These are phyloP conservation scores for Metschnikowia colocasiae DNA, from an alignment of 805 yeast genomes.

Conservation along the genomic window DNA sequence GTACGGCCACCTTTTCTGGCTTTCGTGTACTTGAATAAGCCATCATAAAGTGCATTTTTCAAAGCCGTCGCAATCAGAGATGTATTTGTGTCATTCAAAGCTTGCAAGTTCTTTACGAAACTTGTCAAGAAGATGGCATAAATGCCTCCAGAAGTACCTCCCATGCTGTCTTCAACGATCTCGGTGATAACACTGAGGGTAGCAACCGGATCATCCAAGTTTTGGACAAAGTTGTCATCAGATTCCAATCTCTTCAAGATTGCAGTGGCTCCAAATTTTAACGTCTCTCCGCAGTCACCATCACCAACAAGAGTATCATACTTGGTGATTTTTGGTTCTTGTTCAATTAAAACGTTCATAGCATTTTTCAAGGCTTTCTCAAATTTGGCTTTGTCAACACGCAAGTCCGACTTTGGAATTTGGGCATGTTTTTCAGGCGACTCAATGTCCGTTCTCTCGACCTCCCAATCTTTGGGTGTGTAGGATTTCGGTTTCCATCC, in stretches of 20 bases:
- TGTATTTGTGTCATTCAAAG: conserved; percentile 30
- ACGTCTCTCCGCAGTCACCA: conserved; percentile 95
- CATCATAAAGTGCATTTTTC: conserved; percentile 55
- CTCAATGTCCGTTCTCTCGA: conserved; percentile 22
- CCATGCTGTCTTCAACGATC: conserved; percentile 86
- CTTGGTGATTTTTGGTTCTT: conserved; percentile 77
- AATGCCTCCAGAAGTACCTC: conserved; percentile 94
- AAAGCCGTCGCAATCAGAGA: conserved; percentile 47
- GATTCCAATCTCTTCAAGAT: conserved; percentile 51
- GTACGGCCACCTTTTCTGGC: conserved; percentile 91
- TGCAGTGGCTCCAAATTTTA: conserved; percentile 77
- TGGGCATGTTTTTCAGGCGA: conserved; percentile 24
- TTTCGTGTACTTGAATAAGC: conserved; percentile 78
- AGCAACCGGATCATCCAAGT: conserved; percentile 47
- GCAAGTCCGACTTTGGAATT: conserved; percentile 26
- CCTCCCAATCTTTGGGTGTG: conserved; percentile 29
- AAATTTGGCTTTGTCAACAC: conserved; percentile 42
- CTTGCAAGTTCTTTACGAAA: conserved; percentile 49
- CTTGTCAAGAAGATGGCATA: conserved; percentile 84
- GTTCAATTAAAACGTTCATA: conserved; percentile 26
- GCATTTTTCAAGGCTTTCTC: conserved; percentile 47
- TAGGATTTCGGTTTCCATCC: conserved; percentile 65
- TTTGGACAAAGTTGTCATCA: conserved; percentile 25
- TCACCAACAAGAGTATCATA: conserved; percentile 91
- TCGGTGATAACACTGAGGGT: conserved; percentile 74